phyloP scores from a whole-genome alignment of 139 green algal genomes.

The Desmodesmus armatus region DNA sequence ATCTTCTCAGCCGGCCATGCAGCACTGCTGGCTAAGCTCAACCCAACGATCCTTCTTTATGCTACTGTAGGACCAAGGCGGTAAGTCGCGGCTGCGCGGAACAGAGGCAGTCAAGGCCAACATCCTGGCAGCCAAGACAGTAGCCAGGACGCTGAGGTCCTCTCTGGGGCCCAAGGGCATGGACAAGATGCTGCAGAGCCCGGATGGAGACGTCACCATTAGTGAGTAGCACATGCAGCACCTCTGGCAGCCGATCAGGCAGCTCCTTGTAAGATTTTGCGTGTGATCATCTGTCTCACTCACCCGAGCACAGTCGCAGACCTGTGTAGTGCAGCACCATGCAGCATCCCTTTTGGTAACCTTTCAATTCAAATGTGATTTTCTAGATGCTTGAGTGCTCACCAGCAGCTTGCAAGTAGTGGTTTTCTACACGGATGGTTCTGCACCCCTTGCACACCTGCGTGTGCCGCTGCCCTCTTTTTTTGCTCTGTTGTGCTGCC shows the following conservation, averaged over 20 bases:
- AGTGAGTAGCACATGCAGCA: conserved; percentile 77
- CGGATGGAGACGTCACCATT: conserved; percentile 98
- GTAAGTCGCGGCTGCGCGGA: conserved; percentile 87
- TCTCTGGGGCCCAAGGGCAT: conserved; percentile 96
- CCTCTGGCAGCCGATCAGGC: too few relatives aligned
- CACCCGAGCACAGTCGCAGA: too few relatives aligned
- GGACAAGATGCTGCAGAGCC: conserved; percentile 99
- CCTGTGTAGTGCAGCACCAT: too few relatives aligned
- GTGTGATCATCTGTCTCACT: too few relatives aligned
- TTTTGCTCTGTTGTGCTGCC: background rate
- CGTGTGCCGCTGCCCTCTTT: background rate
- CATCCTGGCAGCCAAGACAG: conserved; percentile 95
- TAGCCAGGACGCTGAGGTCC: conserved; percentile 88
- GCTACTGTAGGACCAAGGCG: conserved; percentile 91
- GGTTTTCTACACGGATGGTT: too few relatives aligned
- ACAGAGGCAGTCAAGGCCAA: conserved; percentile 97
- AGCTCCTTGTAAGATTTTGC: too few relatives aligned
- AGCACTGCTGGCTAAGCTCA: background rate
- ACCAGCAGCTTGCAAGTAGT: background rate
- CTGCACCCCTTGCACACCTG: background rate
- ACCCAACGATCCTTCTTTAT: background rate
- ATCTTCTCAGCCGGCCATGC: background rate
- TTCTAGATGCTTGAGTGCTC: too few relatives aligned
- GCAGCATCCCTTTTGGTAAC: too few relatives aligned
- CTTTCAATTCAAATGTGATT: too few relatives aligned